Evolutionary conservation across 2,329 filamentous ascomycete species (phyloP).

Genomic region (Trichoderma lentiforme): DNA sequence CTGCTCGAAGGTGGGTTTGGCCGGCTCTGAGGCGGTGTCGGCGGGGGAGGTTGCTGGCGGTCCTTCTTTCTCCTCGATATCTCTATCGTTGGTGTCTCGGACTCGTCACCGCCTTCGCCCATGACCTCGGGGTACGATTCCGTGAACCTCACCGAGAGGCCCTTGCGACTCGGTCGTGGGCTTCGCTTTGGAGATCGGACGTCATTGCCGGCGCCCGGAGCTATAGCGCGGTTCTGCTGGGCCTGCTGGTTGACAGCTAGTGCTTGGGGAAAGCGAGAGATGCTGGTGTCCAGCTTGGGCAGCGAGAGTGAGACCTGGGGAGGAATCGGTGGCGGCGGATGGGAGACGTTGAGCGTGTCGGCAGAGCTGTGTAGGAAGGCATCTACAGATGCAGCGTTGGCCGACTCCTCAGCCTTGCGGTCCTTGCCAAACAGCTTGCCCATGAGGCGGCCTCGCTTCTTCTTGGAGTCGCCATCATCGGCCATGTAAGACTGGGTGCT

Average conservation of each 20-base stretch:
- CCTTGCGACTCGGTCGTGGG: slow-evolving; percentile 56
- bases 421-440: slow-evolving; percentile 55
- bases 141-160: slow-evolving; percentile 70
- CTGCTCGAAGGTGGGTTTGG: slow-evolving; percentile 13
- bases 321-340: slow-evolving; percentile 44
- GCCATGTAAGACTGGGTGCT: slow-evolving; percentile 39
- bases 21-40: slow-evolving; percentile 27
- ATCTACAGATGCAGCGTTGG: slow-evolving; percentile 44
- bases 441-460: slow-evolving; percentile 52
- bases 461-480: slow-evolving; percentile 43
- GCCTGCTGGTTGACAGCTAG: slow-evolving; percentile 27
- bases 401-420: slow-evolving; percentile 33
- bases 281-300: slow-evolving; percentile 55
- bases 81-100: slow-evolving; percentile 66
- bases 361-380: slow-evolving; percentile 54
- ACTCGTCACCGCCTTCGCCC: slow-evolving; percentile 87
- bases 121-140: slow-evolving; percentile 75
- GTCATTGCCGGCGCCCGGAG: slow-evolving; percentile 35
- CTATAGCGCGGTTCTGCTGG: slow-evolving; percentile 44
- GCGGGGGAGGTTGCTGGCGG: slow-evolving; percentile 35
- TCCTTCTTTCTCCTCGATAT: slow-evolving; percentile 58
- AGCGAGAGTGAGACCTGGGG: slow-evolving; percentile 49
- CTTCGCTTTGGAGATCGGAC: slow-evolving; percentile 44
- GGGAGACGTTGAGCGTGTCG: slow-evolving; percentile 53
- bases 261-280: slow-evolving; percentile 55